Evolutionary conservation across 163 green algal genomes (phyloP).

Genomic region (Chlorella variabilis): DNA sequence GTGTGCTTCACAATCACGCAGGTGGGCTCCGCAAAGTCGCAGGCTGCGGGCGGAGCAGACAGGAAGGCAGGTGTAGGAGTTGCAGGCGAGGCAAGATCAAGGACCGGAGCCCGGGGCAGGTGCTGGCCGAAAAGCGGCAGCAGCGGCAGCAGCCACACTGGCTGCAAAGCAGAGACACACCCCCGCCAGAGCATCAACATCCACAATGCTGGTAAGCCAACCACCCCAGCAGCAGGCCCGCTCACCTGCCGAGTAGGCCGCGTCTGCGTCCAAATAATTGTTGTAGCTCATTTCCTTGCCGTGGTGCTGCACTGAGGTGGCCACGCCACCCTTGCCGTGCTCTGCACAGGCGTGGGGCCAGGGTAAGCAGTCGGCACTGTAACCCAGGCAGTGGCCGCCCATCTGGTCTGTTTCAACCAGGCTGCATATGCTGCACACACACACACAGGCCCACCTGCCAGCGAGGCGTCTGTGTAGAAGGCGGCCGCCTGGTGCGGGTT

Average conservation of each 20-base stretch:
- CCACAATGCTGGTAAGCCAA: too few relatives aligned
- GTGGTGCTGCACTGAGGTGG: conserved; percentile 87
- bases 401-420: too few relatives aligned
- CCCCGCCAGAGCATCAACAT: too few relatives aligned
- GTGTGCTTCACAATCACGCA: conserved; percentile 99
- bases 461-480: conserved; percentile 94
- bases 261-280: conserved; percentile 98
- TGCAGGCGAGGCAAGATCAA: too few relatives aligned
- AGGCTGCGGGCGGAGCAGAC: conserved; percentile 86
- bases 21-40: conserved; percentile 87
- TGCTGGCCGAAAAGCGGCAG: too few relatives aligned
- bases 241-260: conserved; percentile 78
- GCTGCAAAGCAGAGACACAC: too few relatives aligned
- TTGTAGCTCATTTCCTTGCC: conserved; percentile 99
- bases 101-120: too few relatives aligned
- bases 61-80: neutral
- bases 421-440: neutral
- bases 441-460: conserved; percentile 56
- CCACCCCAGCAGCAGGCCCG: neutral
- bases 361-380: neutral
- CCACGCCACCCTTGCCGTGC: conserved; percentile 82
- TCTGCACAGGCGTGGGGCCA: conserved; percentile 55
- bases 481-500: conserved; percentile 98
- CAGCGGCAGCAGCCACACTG: too few relatives aligned
- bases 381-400: too few relatives aligned